Evolutionary conservation across 768 basidiomycete genomes (phyloP), one percentile per base, ranked within the genome.

Genomic region (Trametes coccinea): DNA sequence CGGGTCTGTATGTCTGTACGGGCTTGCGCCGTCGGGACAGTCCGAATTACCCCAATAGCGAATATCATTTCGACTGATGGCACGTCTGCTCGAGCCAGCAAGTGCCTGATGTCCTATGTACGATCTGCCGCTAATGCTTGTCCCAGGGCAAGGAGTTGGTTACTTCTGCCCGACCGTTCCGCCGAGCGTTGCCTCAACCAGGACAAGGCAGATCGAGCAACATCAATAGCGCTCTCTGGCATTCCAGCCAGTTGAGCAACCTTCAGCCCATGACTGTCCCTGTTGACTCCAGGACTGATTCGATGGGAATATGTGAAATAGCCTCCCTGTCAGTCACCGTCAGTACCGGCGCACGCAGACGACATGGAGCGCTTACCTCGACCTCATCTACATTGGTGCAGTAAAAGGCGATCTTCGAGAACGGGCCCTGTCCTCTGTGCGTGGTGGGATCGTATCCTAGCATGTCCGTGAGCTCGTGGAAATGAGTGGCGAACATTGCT

Each of bases 401-500:
- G 78, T 87, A 95, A 75, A 96, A 98, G 4, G 82, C 82, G 27
- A 96, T 84, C 6, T 81, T 82, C 5, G 73, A 64, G 75, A 90
- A 90, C 9, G 79, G 66, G 11, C 80, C 83, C 56, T 72, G 65
- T 6, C 80, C 81, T 50, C 64, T 71, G 53, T 78, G 70, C 5
- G 31, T 40, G 11, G 14, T 34, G n/a, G 62, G 44, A 59, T 78
- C 73, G 27, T 80, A 72, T 0, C 88, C 86, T 17, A 98, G 78
- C 83, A 98, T 86, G 61, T 91, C 86, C 1, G 90, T 87, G 22
- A 98, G 76, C 71, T 98, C 95, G 72, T 98, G 95, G 70, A 97
- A 98, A 75, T 99, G 96, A n/a, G 96, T 99, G 6, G 96, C 96
- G 70, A 98, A 99, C 33, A 99, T 78, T n/a, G 92, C 82, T 16